Evolutionary conservation across 129 eudicot species (phyloP), one percentile per base, ranked within the genome.

Genomic region (Rutidosis leptorrhynchoides): DNA sequence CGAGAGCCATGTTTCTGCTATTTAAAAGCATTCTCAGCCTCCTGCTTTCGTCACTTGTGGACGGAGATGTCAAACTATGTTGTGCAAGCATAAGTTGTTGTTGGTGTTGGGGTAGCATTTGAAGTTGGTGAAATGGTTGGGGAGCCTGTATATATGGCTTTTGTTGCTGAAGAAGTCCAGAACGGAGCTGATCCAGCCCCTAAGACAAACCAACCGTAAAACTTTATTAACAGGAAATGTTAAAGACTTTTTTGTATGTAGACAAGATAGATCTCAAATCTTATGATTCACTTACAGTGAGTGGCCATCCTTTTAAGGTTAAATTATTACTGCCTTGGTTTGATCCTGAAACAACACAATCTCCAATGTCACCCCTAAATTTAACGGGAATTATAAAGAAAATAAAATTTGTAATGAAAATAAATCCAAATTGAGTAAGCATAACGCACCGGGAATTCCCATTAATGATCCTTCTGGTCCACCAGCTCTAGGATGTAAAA

Each of bases 241-340:
- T n/a, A n/a, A n/a, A n/a, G n/a, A n/a, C n/a, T n/a, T n/a, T n/a
- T n/a, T n/a, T n/a, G n/a, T n/a, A n/a, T n/a, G n/a, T n/a, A n/a
- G n/a, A n/a, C n/a, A n/a, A n/a, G n/a, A n/a, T n/a, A n/a, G n/a
- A n/a, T n/a, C n/a, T n/a, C n/a, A n/a, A 28, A 54, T 37, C 0
- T 27, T 64, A n/a, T 35, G 28, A 65, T 16, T 46, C 45, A 78
- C 93, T 88, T 84, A 93, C 99, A 1, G 99, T 93, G 64, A 93
- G 85, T 37, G 99, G 99, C 99, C 99, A 93, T 78, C 99, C 99
- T 85, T 89, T 93, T 77, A 93, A 80, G 21, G 99, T 93, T 78
- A 93, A 73, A 73, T 84, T 93, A 76, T 82, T 93, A 12, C 96
- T 83, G 69, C 95, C 89, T 82, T 93, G 98, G 82, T 85, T 93